Conservation (phyloP, 1,284 basidiomycete genomes). For the Irpex sp. region DNA sequence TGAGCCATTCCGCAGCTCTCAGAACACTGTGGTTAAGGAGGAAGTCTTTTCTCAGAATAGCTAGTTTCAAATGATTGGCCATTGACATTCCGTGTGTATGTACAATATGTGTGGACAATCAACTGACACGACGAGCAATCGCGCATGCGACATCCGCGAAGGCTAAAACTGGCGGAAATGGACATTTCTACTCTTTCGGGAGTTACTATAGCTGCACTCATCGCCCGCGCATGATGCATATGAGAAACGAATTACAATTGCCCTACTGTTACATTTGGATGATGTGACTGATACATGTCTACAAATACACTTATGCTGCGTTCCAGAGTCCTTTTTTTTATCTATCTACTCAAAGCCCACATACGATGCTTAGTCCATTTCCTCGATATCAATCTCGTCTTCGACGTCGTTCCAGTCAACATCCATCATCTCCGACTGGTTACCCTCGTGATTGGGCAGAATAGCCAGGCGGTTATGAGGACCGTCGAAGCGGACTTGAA, state of each 20-base stretch:
- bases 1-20: neutral
- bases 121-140: too few species aligned
- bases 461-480: constrained; percentile 81
- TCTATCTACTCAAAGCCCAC: neutral
- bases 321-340: neutral
- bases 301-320: constrained; percentile 3
- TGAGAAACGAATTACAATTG: neutral
- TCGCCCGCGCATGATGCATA: neutral
- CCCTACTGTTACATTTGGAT: constrained; percentile 7
- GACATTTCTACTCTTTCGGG: too few species aligned
- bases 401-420: constrained; percentile 46
- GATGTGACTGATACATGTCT: neutral
- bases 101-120: too few species aligned
- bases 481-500: constrained; percentile 79
- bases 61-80: too few species aligned
- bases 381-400: constrained; percentile 68
- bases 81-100: too few species aligned
- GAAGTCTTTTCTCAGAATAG: neutral
- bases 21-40: neutral
- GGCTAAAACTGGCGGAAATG: too few species aligned
- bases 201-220: too few species aligned
- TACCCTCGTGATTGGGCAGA: constrained; percentile 82
- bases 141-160: too few species aligned
- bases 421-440: constrained; percentile 52
- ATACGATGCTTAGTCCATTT: constrained; percentile 56